Base-by-base conservation (phyloP, 1,284 basidiomycete species). In the Marasmius fiardii region DNA sequence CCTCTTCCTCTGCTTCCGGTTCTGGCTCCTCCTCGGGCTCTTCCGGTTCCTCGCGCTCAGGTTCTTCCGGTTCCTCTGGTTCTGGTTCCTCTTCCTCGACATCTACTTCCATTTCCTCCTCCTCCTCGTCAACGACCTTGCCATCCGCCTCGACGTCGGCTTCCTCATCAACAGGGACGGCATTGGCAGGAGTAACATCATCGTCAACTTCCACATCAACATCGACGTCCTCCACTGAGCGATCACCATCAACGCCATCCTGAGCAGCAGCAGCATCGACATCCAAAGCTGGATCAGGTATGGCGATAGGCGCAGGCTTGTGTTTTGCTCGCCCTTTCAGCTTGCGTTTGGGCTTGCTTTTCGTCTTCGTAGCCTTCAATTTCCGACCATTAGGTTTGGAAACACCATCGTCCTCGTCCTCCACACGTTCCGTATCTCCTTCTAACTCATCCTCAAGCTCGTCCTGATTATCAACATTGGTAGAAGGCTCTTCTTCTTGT, bases 1-100 rank as follows among this genome's bases (percentile, higher is more conserved):
- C 68, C 10, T 74, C 74, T 18, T 71, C 71, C 14, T 77, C 77
- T 2, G 65, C 65, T 47, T 79, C 78, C 5, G 66, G 26, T n/a
- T 23, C 47, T 20, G 48, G 45, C 16, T 54, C 53, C 5, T 52
- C 43, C n/a, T 51, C 49, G 6, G 43, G 39, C 18, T 58, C 50
- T 21, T 67, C 64, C 24, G 43, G 59, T 20, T 62, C 63, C 20
- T 58, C 60, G 21, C 60, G 62, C 24, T 37, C 58, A 51, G 63
- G 64, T 16, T 56, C 58, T 20, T 67, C 61, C 24, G 59, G 61
- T 12, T 67, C 67, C 16, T 61, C 60, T 23, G 52, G 53, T 14
- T 45, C 57, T 20, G 58, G 50, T 12, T 55, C 58, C 6, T 60
- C 61, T 20, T 68, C 68, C 21, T 65, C 68, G 43, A 61, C 63